Percentiles rank a stretch among this genome's conserved stretches.
Evolutionary conservation across 1,139 yeast species (phyloP).

Genomic region (Blastobotrys malaysiensis): DNA sequence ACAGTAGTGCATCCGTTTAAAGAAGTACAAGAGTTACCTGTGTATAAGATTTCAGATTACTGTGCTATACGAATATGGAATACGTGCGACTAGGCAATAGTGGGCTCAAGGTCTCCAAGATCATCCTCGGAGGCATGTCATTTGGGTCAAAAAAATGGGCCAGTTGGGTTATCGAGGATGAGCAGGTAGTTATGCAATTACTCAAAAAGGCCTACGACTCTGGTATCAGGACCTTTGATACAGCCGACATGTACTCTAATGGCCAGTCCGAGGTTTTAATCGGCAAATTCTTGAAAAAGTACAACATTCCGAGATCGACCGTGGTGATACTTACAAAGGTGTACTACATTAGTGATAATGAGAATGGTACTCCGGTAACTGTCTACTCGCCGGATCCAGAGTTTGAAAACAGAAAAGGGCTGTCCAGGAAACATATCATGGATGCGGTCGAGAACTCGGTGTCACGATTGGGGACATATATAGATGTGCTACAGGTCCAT

Average conservation of each 20-base stretch:
- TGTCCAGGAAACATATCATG: constrained; percentile 47
- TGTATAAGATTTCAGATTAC: no score
- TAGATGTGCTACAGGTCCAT: constrained; percentile 76
- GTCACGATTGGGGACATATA: constrained; percentile 59
- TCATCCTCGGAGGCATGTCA: constrained; percentile 55
- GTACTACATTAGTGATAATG: constrained; percentile 26
- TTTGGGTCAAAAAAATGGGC: constrained; percentile 45
- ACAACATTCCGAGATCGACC: constrained; percentile 37
- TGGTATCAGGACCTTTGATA: constrained; percentile 48
- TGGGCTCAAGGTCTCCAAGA: constrained; percentile 47
- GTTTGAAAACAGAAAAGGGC: constrained; percentile 40
- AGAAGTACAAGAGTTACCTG: no score
- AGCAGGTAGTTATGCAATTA: constrained; percentile 36
- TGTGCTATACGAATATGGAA: constrained; percentile 7
- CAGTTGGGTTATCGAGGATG: constrained; percentile 46
- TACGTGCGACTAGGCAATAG: constrained; percentile 36
- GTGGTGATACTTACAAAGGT: constrained; percentile 30
- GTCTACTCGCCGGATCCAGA: constrained; percentile 50
- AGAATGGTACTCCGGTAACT: constrained; percentile 32
- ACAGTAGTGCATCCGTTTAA: no score
- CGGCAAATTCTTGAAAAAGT: constrained; percentile 38
- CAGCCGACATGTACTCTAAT: constrained; percentile 43
- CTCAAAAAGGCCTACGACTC: constrained; percentile 37
- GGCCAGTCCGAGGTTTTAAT: constrained; percentile 38
- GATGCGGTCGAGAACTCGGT: constrained; percentile 47